These are phyloP conservation scores for Lasiosphaeriaceae sp. DNA, from an alignment of 495 filamentous ascomycete species.

Conservation along the genomic window DNA sequence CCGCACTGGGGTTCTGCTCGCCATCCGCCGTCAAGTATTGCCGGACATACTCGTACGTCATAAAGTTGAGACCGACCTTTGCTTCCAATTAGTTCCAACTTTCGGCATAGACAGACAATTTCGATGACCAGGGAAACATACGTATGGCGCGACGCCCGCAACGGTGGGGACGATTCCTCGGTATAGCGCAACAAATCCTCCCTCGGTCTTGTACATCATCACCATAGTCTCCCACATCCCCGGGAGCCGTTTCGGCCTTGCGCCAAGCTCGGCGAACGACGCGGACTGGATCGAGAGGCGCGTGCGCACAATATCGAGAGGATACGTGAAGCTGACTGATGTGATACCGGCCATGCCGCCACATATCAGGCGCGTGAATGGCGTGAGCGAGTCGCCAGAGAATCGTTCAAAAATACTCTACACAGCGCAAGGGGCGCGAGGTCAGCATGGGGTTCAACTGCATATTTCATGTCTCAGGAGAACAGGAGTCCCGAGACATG, in stretches of 20 bases:
- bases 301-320: conserved; percentile 94
- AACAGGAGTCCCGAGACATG: background rate
- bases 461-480: background rate
- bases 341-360: conserved; percentile 91
- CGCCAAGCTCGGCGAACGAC: conserved; percentile 74
- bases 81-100: conserved; percentile 20
- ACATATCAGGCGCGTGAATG: conserved; percentile 69
- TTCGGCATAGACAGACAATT: too few relatives aligned
- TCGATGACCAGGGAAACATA: conserved; percentile 41
- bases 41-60: conserved; percentile 89
- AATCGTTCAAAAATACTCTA: conserved; percentile 70
- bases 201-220: conserved; percentile 85
- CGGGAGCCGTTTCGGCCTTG: conserved; percentile 62
- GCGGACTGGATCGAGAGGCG: conserved; percentile 94
- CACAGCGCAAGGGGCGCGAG: background rate
- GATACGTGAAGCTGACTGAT: conserved; percentile 74
- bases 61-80: conserved; percentile 94
- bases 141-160: conserved; percentile 92
- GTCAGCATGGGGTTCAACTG: background rate
- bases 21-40: conserved; percentile 84
- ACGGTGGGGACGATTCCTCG: conserved; percentile 91
- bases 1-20: conserved; percentile 72
- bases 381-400: conserved; percentile 62
- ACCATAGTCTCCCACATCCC: conserved; percentile 89
- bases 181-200: conserved; percentile 79